phyloP scores from a whole-genome alignment of 1,284 basidiomycete species.

The Leccinum variabile region DNA sequence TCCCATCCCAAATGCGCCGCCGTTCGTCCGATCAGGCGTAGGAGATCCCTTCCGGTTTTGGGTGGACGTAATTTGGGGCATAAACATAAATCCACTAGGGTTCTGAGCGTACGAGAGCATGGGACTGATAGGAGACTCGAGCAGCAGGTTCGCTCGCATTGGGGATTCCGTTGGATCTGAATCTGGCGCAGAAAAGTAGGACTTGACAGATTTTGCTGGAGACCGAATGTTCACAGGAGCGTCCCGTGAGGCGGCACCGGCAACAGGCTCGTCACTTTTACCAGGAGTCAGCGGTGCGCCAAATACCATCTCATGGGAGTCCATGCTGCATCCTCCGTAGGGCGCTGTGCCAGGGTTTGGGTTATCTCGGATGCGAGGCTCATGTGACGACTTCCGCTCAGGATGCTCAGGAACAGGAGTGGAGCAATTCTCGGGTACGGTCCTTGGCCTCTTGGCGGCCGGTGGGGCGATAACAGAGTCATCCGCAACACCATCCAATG shows the following conservation, averaged over 20 bases:
- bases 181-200: conserved; percentile 45
- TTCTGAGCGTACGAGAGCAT: conserved; percentile 42
- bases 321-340: background rate
- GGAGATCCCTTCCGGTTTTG: conserved; percentile 30
- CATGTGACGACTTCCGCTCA: conserved; percentile 8
- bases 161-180: conserved; percentile 38
- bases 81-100: conserved; percentile 38
- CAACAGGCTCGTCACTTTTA: conserved; percentile 5
- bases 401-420: conserved; percentile 1
- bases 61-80: conserved; percentile 43
- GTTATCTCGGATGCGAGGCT: conserved; percentile 3
- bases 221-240: conserved; percentile 24
- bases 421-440: conserved; percentile 5
- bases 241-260: background rate
- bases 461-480: conserved; percentile 13
- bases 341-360: conserved; percentile 3
- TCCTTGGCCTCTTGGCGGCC: conserved; percentile 22
- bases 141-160: conserved; percentile 28
- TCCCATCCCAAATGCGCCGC: conserved; percentile 35
- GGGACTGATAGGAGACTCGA: conserved; percentile 40
- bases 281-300: conserved; percentile 8
- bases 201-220: conserved; percentile 38
- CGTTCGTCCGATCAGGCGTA: conserved; percentile 20
- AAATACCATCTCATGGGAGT: conserved; percentile 1
- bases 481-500: conserved; percentile 8